phyloP scores from a whole-genome alignment of 176 grass and related monocot genomes.

The Oryza officinalis region DNA sequence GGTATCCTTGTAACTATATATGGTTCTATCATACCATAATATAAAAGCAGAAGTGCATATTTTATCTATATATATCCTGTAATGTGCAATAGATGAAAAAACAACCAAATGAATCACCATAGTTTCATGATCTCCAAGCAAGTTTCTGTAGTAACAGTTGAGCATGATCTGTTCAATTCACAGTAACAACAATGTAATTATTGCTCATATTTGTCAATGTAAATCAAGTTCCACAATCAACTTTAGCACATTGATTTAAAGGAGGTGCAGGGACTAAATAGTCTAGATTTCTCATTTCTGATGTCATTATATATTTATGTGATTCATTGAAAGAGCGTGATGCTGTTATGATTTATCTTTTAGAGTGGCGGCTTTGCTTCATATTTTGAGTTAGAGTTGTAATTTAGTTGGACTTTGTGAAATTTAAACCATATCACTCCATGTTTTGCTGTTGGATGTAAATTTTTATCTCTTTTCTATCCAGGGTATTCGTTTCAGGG shows the following conservation, averaged over 20 bases:
- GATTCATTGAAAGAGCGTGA: neutral
- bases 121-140: neutral
- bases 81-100: neutral
- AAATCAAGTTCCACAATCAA: neutral
- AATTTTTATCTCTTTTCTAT: neutral
- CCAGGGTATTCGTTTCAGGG: slow-evolving; percentile 86
- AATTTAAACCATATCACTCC: too few species aligned
- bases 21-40: neutral
- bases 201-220: neutral
- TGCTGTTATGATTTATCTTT: slow-evolving; percentile 5
- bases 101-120: neutral
- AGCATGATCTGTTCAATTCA: slow-evolving; percentile 3
- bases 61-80: neutral
- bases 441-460: too few species aligned
- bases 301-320: neutral
- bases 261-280: neutral
- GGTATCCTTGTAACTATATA: slow-evolving; percentile 37
- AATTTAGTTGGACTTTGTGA: neutral
- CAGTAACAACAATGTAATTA: neutral
- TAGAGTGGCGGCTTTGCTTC: neutral
- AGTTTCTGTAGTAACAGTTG: slow-evolving; percentile 2
- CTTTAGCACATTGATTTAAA: neutral
- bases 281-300: neutral
- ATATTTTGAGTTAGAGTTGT: neutral
- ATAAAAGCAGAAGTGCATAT: neutral